Evolutionary conservation across 352 stramenopile genomes (phyloP).

Genomic region (Phytophthora tentaculata): DNA sequence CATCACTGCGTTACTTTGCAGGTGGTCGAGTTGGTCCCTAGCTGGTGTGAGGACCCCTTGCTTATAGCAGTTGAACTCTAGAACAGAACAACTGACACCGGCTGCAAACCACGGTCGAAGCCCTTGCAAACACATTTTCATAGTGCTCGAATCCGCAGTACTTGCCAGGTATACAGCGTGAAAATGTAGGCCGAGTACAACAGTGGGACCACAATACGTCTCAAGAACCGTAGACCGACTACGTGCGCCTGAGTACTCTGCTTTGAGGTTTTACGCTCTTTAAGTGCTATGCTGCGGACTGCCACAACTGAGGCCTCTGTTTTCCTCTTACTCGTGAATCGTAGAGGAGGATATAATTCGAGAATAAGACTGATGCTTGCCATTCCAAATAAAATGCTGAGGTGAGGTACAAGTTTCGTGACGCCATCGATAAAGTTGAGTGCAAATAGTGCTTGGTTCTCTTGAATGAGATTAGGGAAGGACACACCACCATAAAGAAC

Average conservation of each 20-base stretch:
- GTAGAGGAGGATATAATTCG: conserved; percentile 11
- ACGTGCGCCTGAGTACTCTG: neutral
- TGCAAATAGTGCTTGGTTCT: conserved; percentile 51
- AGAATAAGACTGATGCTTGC: conserved; percentile 42
- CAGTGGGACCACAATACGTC: conserved; percentile 23
- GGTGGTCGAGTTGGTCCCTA: conserved; percentile 12
- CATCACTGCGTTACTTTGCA: conserved; percentile 33
- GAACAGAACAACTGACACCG: conserved; percentile 46
- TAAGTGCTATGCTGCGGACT: neutral
- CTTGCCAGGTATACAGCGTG: conserved; percentile 7
- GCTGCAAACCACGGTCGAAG: conserved; percentile 51
- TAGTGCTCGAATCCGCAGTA: conserved; percentile 3
- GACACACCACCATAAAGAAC: conserved; percentile 53
- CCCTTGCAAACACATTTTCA: conserved; percentile 36
- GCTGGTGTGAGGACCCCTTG: conserved; percentile 15
- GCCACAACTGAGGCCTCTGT: conserved; percentile 1
- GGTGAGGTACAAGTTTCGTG: conserved; percentile 42
- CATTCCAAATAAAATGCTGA: conserved; percentile 45
- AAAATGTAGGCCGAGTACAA: conserved; percentile 25
- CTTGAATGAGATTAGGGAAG: conserved; percentile 53
- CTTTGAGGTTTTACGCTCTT: neutral
- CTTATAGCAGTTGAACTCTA: conserved; percentile 43
- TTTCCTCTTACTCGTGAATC: neutral
- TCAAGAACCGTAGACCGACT: conserved; percentile 4
- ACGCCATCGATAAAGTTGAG: conserved; percentile 34